Evolutionary conservation across 495 filamentous ascomycete genomes (phyloP).

Genomic region (Evernia prunastri): DNA sequence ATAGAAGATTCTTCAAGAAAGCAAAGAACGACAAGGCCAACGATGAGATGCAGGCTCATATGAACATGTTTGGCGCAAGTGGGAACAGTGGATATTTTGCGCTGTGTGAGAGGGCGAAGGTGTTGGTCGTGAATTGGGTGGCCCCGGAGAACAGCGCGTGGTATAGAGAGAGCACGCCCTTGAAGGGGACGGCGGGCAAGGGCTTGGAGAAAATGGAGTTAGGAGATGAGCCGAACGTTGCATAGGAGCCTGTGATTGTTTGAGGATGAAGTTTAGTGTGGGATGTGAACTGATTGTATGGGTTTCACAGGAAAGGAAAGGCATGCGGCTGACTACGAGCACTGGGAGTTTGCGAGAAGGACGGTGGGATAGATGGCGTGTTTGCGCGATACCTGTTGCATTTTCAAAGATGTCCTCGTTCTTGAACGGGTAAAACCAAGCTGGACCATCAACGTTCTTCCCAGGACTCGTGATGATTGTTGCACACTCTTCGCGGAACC

Average conservation of each 20-base stretch:
- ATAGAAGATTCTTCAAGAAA: conserved; percentile 30
- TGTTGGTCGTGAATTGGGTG: conserved; percentile 46
- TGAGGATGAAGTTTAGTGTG: not conserved
- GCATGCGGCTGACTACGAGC: not conserved
- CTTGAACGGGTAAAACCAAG: not conserved
- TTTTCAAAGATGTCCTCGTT: not conserved
- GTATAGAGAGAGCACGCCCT: conserved; percentile 15
- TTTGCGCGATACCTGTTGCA: not conserved
- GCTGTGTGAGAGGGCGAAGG: conserved; percentile 60
- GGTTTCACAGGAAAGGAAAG: not conserved
- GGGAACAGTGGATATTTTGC: conserved; percentile 73
- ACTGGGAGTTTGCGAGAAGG: too few species aligned
- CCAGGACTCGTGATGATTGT: not conserved
- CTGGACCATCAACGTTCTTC: not conserved
- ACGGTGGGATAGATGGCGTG: not conserved
- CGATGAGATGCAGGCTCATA: conserved; percentile 80
- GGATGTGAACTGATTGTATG: not conserved
- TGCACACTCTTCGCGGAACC: too few species aligned
- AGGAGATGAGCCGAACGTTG: conserved; percentile 15
- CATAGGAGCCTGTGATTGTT: conserved; percentile 1
- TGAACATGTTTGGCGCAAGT: conserved; percentile 76
- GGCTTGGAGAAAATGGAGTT: conserved; percentile 19
- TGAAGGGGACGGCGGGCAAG: conserved; percentile 12
- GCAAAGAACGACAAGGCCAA: conserved; percentile 64
- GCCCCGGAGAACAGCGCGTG: conserved; percentile 25